Conservation (phyloP, 768 basidiomycete species). For the Suillus subalutaceus region DNA sequence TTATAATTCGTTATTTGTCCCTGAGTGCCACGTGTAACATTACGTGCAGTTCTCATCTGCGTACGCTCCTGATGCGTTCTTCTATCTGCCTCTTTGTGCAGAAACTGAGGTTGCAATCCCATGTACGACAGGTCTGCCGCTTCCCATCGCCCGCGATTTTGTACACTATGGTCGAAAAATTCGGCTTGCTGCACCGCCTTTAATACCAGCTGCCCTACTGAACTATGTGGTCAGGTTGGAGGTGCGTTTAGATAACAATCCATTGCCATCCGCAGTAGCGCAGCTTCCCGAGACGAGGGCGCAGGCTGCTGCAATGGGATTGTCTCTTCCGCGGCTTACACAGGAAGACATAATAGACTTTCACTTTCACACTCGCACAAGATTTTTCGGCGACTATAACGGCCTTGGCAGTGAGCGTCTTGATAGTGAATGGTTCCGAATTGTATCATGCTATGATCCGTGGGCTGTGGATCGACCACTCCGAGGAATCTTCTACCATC, state of each 20-base stretch:
- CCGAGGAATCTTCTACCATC: conserved; percentile 44
- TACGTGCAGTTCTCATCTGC: conserved; percentile 41
- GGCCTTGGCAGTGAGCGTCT: conserved; percentile 32
- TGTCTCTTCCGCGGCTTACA: conserved; percentile 34
- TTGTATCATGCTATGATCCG: conserved; percentile 45
- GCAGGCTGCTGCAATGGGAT: conserved; percentile 32
- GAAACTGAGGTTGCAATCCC: conserved; percentile 24
- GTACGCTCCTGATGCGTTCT: conserved; percentile 47
- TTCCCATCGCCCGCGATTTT: conserved; percentile 36
- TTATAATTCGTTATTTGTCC: neutral
- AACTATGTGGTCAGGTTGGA: conserved; percentile 41
- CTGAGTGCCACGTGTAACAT: conserved; percentile 10
- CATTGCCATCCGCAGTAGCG: conserved; percentile 25
- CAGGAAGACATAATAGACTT: conserved; percentile 46
- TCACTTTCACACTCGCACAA: conserved; percentile 39
- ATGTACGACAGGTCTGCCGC: conserved; percentile 26
- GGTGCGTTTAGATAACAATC: conserved; percentile 32
- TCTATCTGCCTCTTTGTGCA: conserved; percentile 42
- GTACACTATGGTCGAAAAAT: conserved; percentile 46
- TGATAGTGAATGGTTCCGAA: conserved; percentile 53
- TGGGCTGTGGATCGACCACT: conserved; percentile 39
- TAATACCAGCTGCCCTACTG: conserved; percentile 44
- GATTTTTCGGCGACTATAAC: conserved; percentile 27
- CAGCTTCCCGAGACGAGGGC: conserved; percentile 39
- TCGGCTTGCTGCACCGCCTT: conserved; percentile 42